These are phyloP conservation scores for Ziziphus jujuba DNA, from an alignment of 306 rosid species.

Conservation along the genomic window DNA sequence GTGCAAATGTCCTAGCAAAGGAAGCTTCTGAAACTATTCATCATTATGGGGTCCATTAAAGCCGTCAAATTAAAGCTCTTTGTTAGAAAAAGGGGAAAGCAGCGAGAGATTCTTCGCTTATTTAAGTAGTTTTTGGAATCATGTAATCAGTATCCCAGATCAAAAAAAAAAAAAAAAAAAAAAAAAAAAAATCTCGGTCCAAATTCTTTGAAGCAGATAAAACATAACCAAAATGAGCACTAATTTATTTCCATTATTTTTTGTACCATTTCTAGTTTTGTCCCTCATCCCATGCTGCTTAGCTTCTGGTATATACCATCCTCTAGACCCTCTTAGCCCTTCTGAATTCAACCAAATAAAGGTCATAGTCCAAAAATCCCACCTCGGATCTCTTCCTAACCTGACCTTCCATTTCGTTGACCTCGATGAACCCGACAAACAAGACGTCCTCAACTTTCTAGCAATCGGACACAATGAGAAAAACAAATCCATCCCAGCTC, in stretches of 20 bases:
- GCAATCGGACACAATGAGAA: conserved; percentile 32
- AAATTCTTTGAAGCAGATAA: not conserved
- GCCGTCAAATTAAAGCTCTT: not conserved
- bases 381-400: conserved; percentile 63
- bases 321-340: conserved; percentile 74
- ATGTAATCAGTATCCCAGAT: too few relatives aligned
- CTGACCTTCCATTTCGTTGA: conserved; percentile 73
- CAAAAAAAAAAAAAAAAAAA: too few relatives aligned
- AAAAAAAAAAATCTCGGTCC: too few relatives aligned
- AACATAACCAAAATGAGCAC: not conserved
- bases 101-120: too few relatives aligned
- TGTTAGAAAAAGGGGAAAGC: not conserved
- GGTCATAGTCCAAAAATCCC: conserved; percentile 47
- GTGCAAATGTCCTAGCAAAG: conserved; percentile 14
- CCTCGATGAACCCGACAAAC: conserved; percentile 74
- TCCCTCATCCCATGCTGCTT: conserved; percentile 30
- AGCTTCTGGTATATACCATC: conserved; percentile 44
- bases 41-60: not conserved
- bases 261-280: conserved; percentile 24
- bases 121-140: too few relatives aligned
- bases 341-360: conserved; percentile 59
- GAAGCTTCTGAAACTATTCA: conserved; percentile 20
- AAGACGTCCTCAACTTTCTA: conserved; percentile 62
- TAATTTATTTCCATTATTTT: conserved; percentile 17
- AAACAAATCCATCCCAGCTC: conserved; percentile 35